Evolutionary conservation across 371 early-diverging fungal genomes (phyloP).

Genomic region (Mucor ambiguus): DNA sequence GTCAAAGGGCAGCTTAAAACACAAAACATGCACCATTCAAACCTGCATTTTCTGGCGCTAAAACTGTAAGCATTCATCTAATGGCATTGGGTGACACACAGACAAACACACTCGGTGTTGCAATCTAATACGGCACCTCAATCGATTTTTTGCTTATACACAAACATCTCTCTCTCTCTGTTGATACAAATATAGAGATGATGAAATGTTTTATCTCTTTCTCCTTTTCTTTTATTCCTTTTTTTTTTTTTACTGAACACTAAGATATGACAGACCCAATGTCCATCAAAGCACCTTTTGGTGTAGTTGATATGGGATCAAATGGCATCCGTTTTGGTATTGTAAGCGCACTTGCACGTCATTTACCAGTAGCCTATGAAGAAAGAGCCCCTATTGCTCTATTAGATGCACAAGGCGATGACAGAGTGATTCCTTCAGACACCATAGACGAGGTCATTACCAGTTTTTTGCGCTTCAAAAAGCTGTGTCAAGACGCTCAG

Average conservation of each 20-base stretch:
- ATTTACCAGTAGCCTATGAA: slow-evolving; percentile 66
- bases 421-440: slow-evolving; percentile 49
- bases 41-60: too few species aligned
- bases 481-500: slow-evolving; percentile 49
- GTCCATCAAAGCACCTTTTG: slow-evolving; percentile 49
- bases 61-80: not conserved
- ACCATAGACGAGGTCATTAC: slow-evolving; percentile 56
- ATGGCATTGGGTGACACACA: not conserved
- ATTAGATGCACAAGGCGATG: slow-evolving; percentile 57
- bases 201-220: not conserved
- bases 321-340: slow-evolving; percentile 73
- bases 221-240: not conserved
- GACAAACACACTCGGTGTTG: not conserved
- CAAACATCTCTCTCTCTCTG: not conserved
- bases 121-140: not conserved
- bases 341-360: slow-evolving; percentile 55
- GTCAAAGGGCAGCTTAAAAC: too few species aligned
- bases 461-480: slow-evolving; percentile 59
- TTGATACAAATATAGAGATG: not conserved
- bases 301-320: slow-evolving; percentile 71
- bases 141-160: not conserved
- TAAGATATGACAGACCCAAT: not conserved
- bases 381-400: slow-evolving; percentile 66
- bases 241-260: not conserved
- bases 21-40: too few species aligned